These are phyloP conservation scores for Arabidopsis hybrid DNA, from an alignment of 441 rosid genomes.

Conservation along the genomic window DNA sequence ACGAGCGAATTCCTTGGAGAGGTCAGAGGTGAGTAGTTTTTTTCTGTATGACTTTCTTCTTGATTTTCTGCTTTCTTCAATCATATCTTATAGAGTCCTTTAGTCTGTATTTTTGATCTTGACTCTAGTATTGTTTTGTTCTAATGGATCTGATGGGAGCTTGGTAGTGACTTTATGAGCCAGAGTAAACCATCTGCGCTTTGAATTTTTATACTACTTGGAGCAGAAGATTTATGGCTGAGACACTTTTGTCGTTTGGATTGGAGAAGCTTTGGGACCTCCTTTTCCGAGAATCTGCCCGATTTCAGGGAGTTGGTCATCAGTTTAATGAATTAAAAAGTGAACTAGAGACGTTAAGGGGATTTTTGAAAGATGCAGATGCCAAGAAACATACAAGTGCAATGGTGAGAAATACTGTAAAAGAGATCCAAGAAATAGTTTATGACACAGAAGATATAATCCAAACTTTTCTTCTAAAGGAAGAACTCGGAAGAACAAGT, in stretches of 20 bases:
- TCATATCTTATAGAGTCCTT: no score
- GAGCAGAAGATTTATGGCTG: no score
- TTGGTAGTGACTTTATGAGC: no score
- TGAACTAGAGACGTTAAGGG: conserved; percentile 18
- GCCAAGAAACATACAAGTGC: conserved; percentile 31
- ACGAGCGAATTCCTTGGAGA: no score
- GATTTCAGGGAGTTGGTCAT: conserved; percentile 21
- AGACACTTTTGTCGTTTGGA: neutral
- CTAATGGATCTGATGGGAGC: no score
- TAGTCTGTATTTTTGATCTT: no score
- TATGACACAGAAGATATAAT: conserved; percentile 43
- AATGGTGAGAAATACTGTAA: conserved; percentile 23
- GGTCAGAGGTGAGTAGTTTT: no score
- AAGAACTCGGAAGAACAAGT: neutral
- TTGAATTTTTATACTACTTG: no score
- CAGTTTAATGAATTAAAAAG: conserved; percentile 23
- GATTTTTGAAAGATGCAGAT: conserved; percentile 34
- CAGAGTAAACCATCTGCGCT: no score
- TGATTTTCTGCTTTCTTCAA: no score
- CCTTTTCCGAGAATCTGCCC: conserved; percentile 20
- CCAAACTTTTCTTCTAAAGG: conserved; percentile 27
- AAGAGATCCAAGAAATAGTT: conserved; percentile 41
- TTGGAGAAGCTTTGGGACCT: conserved; percentile 36
- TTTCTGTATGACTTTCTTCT: no score
- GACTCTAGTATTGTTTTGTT: no score